These are phyloP conservation scores for Neopestalotiopsis sp. DNA, from an alignment of 2,329 filamentous ascomycete species.

Conservation along the genomic window DNA sequence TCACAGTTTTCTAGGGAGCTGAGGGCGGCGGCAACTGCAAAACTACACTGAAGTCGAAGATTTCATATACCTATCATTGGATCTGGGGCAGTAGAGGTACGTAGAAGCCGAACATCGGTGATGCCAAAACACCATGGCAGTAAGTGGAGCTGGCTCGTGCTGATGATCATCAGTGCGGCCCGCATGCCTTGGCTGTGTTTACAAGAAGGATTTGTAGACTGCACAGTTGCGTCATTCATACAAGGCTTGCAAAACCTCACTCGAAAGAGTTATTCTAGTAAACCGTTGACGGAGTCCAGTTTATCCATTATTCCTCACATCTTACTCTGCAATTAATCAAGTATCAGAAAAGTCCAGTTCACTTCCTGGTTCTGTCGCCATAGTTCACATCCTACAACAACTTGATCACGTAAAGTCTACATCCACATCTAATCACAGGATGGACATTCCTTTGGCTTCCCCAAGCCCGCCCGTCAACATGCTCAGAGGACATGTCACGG, in stretches of 20 bases:
- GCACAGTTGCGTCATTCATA: not conserved
- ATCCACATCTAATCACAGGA: constrained; percentile 6
- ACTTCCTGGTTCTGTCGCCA: not conserved
- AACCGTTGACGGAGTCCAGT: not conserved
- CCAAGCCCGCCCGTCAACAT: constrained; percentile 21
- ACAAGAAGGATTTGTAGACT: not conserved
- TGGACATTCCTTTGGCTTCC: constrained; percentile 19
- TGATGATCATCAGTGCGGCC: not conserved
- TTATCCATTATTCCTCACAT: not conserved
- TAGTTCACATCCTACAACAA: not conserved
- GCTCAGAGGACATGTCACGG: constrained; percentile 13
- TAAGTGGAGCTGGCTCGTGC: not conserved
- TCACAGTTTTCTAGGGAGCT: too few species aligned
- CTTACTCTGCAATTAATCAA: not conserved
- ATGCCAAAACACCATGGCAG: not conserved
- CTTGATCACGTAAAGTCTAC: not conserved
- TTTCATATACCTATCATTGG: not conserved
- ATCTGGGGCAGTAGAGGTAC: not conserved
- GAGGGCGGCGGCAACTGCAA: too few species aligned
- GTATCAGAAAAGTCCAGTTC: not conserved
- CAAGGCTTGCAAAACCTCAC: not conserved
- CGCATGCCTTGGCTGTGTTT: not conserved
- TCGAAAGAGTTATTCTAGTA: not conserved
- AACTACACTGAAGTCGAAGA: not conserved
- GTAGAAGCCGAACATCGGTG: not conserved